phyloP scores from a whole-genome alignment of 1,284 basidiomycete genomes.

The Neonothopanus nambi region DNA sequence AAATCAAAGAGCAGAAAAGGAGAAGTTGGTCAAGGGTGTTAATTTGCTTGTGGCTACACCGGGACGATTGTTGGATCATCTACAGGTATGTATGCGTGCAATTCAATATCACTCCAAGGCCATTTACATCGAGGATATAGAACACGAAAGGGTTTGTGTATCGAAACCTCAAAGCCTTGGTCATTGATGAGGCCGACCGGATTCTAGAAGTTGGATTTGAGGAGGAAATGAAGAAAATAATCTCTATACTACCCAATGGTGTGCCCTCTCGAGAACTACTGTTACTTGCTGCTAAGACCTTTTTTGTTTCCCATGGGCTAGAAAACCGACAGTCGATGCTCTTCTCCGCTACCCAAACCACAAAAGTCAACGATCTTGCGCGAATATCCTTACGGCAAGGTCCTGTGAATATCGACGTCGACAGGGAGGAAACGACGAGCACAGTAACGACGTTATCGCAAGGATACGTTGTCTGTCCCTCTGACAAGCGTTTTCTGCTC shows the following conservation, averaged over 20 bases:
- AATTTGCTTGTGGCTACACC: conserved; percentile 96
- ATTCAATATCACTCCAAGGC: conserved; percentile 3
- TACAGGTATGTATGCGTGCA: conserved; percentile 63
- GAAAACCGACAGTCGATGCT: conserved; percentile 97
- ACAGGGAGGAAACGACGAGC: conserved; percentile 85
- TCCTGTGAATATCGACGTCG: conserved; percentile 97
- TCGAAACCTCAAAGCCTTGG: conserved; percentile 91
- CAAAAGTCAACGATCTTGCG: conserved; percentile 96
- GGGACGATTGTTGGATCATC: conserved; percentile 90
- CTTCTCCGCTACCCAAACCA: conserved; percentile 99
- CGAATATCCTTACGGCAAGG: conserved; percentile 96
- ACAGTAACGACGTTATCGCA: conserved; percentile 95
- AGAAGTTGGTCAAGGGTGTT: conserved; percentile 95
- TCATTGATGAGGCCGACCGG: conserved; percentile 98
- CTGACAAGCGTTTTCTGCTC: conserved; percentile 93
- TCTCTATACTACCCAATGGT: conserved; percentile 89
- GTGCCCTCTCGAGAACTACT: conserved; percentile 8
- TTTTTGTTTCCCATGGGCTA: conserved; percentile 29
- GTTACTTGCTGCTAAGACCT: background rate
- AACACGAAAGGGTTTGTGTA: conserved; percentile 97
- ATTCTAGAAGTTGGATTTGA: conserved; percentile 99
- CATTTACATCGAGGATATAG: conserved; percentile 38
- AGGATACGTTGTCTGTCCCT: conserved; percentile 97
- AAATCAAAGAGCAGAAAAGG: conserved; percentile 92
- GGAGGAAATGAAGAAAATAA: conserved; percentile 99